Evolutionary conservation across 129 eudicot genomes (phyloP).

Genomic region (Tanacetum coccineum): DNA sequence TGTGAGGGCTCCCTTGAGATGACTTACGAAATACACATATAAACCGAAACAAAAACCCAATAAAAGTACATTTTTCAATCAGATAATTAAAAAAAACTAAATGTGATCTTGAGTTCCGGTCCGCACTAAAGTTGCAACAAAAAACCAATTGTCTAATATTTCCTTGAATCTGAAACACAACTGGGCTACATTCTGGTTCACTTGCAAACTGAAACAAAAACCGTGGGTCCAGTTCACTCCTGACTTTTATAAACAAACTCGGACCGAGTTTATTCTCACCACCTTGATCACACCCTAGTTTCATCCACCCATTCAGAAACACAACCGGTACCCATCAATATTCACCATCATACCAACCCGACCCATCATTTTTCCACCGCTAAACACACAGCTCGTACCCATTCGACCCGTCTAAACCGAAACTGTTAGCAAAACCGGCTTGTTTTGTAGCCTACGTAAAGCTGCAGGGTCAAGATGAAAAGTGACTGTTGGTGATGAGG

Average conservation of each 20-base stretch:
- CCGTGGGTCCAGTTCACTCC: no score
- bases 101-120: conserved; percentile 82
- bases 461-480: conserved; percentile 75
- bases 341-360: conserved; percentile 38
- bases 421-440: conserved; percentile 44
- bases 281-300: conserved; percentile 41
- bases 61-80: no score
- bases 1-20: background rate
- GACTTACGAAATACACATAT: conserved; percentile 6
- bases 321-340: conserved; percentile 36
- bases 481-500: conserved; percentile 34
- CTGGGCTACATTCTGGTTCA: no score
- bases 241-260: no score
- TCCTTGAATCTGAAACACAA: no score
- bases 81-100: conserved; percentile 46
- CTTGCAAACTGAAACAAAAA: no score
- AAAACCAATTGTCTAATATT: conserved; percentile 97
- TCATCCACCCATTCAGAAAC: conserved; percentile 84
- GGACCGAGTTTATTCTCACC: no score
- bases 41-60: no score
- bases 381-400: conserved; percentile 65
- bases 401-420: conserved; percentile 73
- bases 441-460: conserved; percentile 53
- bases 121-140: conserved; percentile 88
- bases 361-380: conserved; percentile 56